Percentiles rank a stretch among this genome's conserved stretches.
These are phyloP conservation scores for Citrus inodora DNA, from an alignment of 345 rosid species.

Conservation along the genomic window DNA sequence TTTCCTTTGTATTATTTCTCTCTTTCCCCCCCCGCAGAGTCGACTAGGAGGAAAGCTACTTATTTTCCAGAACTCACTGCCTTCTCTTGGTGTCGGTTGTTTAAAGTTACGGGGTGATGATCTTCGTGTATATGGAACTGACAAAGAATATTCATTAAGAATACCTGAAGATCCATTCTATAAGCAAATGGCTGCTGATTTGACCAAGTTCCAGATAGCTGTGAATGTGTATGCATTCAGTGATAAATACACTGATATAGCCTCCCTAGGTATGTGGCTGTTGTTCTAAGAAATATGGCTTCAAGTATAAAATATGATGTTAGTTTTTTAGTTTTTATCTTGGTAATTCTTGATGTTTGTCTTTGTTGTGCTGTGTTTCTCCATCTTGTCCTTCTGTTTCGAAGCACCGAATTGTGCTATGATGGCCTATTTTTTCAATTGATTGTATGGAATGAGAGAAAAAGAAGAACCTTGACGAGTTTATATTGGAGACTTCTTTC, in stretches of 20 bases:
- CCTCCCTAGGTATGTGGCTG: constrained; percentile 70
- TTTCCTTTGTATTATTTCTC: constrained; percentile 1
- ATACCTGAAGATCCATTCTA: constrained; percentile 90
- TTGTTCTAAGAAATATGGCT: neutral
- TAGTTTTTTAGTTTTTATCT: neutral
- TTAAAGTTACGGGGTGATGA: constrained; percentile 97
- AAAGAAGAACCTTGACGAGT: neutral
- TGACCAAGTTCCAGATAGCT: constrained; percentile 92
- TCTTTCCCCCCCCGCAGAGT: constrained; percentile 40
- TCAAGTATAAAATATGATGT: neutral
- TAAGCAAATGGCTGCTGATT: constrained; percentile 99
- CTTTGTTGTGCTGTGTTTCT: neutral
- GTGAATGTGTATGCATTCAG: constrained; percentile 86
- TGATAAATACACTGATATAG: constrained; percentile 90
- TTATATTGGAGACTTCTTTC: neutral
- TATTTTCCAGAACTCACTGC: constrained; percentile 87
- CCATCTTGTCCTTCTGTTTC: neutral
- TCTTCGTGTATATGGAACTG: constrained; percentile 91
- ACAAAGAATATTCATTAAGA: constrained; percentile 80
- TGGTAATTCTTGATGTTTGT: neutral
- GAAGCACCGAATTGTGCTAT: neutral
- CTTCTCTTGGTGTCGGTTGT: constrained; percentile 94
- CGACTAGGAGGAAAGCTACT: constrained; percentile 95
- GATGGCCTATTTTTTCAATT: neutral
- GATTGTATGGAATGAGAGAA: neutral